Evolutionary conservation across 139 green algal species (phyloP), one percentile per base, ranked within the genome.

Genomic region (Volvox reticuliferus): DNA sequence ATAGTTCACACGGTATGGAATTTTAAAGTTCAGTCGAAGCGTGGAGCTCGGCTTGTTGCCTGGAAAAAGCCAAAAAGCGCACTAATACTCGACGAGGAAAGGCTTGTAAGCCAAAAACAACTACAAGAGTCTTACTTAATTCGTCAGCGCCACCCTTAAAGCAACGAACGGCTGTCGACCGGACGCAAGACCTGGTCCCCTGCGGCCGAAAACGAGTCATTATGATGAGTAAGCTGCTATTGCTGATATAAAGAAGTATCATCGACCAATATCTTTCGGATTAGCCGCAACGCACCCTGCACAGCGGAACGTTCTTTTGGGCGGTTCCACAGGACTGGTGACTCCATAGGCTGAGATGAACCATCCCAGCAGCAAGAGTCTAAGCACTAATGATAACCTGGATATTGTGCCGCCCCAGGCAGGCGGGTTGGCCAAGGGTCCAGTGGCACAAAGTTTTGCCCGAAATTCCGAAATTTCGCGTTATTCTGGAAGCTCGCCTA

Each of bases 1-100:
- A 36, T 86, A 91, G 76, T 91, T 86, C 0, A 91, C 87, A 14
- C 87, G 87, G 35, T 80, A 91, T 0, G 73, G 73, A 24, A 91
- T 62, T 24, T 82, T 91, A 36, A 91, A 91, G 35, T 67, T 86
- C 0, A 91, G 61, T 30, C 67, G 67, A 2, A 91, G 18, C 22
- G 86, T 5, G 19, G 63, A 19, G n/a, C 14, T 87, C 22, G 62
- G 12, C 67, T 67, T 80, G 16, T 36, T 35, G n/a, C 63, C 83
- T 88, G 67, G 21, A 65, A 32, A 33, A 26, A 37, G 32, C 35
- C 21, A 65, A 61, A 82, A 82, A 63, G 76, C 76, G 76, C 32
- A 32, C 76, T 82, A 6, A 82, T 9, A 55, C 5, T 55, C 1
- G 33, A 63, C 28, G 79, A 26, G 32, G 44, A 32, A 30, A 85